A percentile compares a stretch with the other conserved stretches of the same genome.
phyloP scores from a whole-genome alignment of 306 rosid genomes.

The Castanospermum australe region DNA sequence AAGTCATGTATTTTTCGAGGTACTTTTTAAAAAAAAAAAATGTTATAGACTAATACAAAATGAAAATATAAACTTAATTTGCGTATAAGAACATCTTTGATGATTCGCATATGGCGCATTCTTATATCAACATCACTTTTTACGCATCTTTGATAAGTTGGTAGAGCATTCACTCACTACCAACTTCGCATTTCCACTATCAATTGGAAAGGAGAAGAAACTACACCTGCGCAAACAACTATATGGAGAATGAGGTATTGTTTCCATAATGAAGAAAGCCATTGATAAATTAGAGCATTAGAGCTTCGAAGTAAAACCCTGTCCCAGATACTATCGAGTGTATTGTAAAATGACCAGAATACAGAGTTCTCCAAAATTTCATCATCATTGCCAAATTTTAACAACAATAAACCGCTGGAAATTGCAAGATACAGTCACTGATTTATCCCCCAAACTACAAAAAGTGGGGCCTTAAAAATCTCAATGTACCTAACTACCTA shows the following conservation, averaged over 20 bases:
- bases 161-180: too few species aligned
- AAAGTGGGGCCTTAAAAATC: not conserved
- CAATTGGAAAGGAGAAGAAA: too few species aligned
- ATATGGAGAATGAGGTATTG: not conserved
- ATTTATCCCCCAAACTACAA: slow-evolving; percentile 9
- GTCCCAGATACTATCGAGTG: not conserved
- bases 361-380: not conserved
- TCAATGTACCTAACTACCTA: not conserved
- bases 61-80: too few species aligned
- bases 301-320: not conserved
- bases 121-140: not conserved
- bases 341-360: not conserved
- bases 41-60: too few species aligned
- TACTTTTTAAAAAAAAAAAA: too few species aligned
- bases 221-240: not conserved
- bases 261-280: not conserved
- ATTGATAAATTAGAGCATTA: not conserved
- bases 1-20: too few species aligned
- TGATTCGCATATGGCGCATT: too few species aligned
- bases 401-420: not conserved
- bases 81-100: too few species aligned
- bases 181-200: too few species aligned
- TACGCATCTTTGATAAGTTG: too few species aligned
- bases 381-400: not conserved
- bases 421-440: not conserved